A percentile compares a stretch with the other conserved stretches of the same genome.
Conservation (phyloP, 768 basidiomycete species). For the Tylopilus felleus region DNA sequence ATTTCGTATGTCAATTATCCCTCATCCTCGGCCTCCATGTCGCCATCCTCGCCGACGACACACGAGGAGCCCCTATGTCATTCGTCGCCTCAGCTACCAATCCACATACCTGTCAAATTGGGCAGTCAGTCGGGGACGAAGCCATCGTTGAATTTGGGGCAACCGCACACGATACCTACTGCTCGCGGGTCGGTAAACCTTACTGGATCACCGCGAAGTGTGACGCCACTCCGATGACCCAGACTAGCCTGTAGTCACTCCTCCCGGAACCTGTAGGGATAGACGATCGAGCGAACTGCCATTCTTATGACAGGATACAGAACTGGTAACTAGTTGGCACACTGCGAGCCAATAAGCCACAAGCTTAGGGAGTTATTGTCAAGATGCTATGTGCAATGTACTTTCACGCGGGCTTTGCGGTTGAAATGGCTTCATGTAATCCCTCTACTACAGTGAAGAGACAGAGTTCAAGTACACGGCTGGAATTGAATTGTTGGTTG, state of each 20-base stretch:
- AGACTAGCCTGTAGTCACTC: background rate
- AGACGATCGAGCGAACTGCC: slow-evolving; percentile 2
- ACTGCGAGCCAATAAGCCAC: background rate
- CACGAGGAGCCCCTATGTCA: slow-evolving; percentile 18
- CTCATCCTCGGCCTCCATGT: slow-evolving; percentile 54
- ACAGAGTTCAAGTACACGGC: slow-evolving; percentile 8
- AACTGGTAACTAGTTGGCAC: background rate
- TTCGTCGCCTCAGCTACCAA: slow-evolving; percentile 18
- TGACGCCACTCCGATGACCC: slow-evolving; percentile 26
- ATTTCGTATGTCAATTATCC: slow-evolving; percentile 48
- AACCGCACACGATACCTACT: slow-evolving; percentile 13
- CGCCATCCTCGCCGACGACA: slow-evolving; percentile 41
- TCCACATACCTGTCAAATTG: slow-evolving; percentile 16
- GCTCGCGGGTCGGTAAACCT: slow-evolving; percentile 17
- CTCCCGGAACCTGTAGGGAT: background rate
- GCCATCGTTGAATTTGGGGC: slow-evolving; percentile 7
- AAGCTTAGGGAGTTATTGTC: background rate
- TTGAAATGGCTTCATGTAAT: slow-evolving; percentile 17
- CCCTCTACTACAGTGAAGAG: slow-evolving; percentile 13
- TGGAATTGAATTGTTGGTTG: background rate
- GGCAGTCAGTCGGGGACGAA: slow-evolving; percentile 18
- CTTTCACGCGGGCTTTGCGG: slow-evolving; percentile 6
- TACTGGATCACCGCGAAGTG: slow-evolving; percentile 17
- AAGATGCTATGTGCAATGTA: slow-evolving; percentile 12
- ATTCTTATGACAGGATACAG: background rate